Evolutionary conservation across 176 grass and related monocot genomes (phyloP), one percentile per base, ranked within the genome.

Genomic region (Typha latifolia): DNA sequence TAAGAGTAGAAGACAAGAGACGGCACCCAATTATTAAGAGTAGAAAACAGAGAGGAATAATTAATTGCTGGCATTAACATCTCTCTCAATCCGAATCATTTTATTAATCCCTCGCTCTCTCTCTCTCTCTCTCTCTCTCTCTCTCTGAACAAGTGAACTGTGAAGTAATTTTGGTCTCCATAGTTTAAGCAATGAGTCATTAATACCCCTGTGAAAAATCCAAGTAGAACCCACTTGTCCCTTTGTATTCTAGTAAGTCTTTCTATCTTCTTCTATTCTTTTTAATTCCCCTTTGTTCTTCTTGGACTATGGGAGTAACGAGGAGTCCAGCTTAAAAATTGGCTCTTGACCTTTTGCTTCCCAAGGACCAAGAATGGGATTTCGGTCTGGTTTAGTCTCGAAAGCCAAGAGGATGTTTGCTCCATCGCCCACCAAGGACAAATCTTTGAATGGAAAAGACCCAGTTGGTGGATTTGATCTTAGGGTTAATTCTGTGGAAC

Each of bases 341-440:
- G 53, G 53, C 2, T 59, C 53, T 59, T 59, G 53, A 9, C 18
- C 53, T 59, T 59, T 59, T 21, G 20, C 16, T 21, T 59, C 18
- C 16, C 14, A 59, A 22, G 53, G 20, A 59, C 20, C 53, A 16
- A 59, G 20, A 21, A 16, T 59, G 53, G 53, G 6, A 59, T 59
- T 21, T 59, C 53, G 53, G 53, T 59, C 20, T 59, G 50, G 12
- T 27, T 47, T 61, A 18, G 51, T 14, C 48, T 27, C 31, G 3
- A 76, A 76, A 63, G 63, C 12, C 29, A 76, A 66, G 62, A 29
- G 51, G 49, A 3, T 67, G 14, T 76, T 49, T 32, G 29, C 48
- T 51, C 19, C 63, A 26, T 67, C 49, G 3, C 73, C 73, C 7
- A 19, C 73, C 13, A 76, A 59, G 31, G 73, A 67, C 12, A 76